Evolutionary conservation across 495 filamentous ascomycete genomes (phyloP), one percentile per base, ranked within the genome.

Genomic region (Penicillium lagena): DNA sequence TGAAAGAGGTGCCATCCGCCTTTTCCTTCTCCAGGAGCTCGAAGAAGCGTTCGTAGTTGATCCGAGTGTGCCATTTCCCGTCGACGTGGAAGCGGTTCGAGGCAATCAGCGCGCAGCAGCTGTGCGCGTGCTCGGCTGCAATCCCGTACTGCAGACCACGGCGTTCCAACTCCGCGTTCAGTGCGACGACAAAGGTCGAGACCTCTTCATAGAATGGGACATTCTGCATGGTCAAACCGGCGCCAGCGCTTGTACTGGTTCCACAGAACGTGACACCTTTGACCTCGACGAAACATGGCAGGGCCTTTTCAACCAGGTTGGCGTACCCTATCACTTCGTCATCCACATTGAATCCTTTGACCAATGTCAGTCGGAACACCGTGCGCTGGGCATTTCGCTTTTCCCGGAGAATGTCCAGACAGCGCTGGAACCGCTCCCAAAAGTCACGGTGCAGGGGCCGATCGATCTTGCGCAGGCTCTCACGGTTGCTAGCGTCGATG

Each of bases 221-320:
- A 55, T 97, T 96, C 54, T 87, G 77, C 91, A 96, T 96, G 0
- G 84, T 94, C 36, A 96, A 67, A 0, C 91, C 91, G 1, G 87
- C 90, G 40, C 79, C 82, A 6, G 81, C 80, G 11, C 82, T 82
- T 9, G 87, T 84, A 22, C 84, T 83, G 0, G 90, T 96, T 12
- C 91, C 91, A 65, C 91, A 97, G 72, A 90, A 97, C 0, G 91
- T 97, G 12, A 97, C 91, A 13, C 91, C 91, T 68, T 97, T 97
- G 56, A 96, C 78, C 66, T 97, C 91, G 14, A 96, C 80, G 54
- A 97, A 95, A 59, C 86, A 87, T 0, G 90, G 91, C 35, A 95
- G 67, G 1, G 84, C 91, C 46, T 78, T 75, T 56, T 88, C 85
- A 15, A 96, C 85, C 9, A 97, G 78, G 57, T 90, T 81, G 0